Base-by-base conservation (phyloP, 139 green algal species). In the Penium margaritaceum region DNA sequence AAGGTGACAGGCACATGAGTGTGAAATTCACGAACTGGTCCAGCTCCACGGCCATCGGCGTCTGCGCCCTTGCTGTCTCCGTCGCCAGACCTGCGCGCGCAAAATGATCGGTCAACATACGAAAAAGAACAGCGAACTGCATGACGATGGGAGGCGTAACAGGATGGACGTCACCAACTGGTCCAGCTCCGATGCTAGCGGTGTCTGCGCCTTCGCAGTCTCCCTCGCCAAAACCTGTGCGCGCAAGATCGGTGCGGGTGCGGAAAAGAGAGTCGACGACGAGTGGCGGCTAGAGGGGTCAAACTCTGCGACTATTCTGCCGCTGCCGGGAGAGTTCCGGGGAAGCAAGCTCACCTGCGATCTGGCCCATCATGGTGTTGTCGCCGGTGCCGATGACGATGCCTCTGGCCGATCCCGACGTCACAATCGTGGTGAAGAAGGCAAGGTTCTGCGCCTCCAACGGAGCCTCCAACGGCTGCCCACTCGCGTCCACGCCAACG, bases 391-490 rank as follows among this genome's bases (percentile, higher is more conserved):
- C 58, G 44, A 81, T 74, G 58, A 81, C 78, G 39, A 79, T 69
- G 34, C 75, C 84, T 63, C n/a, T 58, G 43, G 36, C 78, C 9
- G 43, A 21, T 5, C 78, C 78, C 14, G 75, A 70, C 35, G 43
- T 76, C n/a, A 91, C 63, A 51, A 90, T 91, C 30, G 87, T 92
- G 5, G 83, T 86, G 74, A 86, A 90, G 85, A 91, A 91, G n/a
- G 77, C 63, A 15, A 91, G 77, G 83, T 91, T 91, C 46, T 71
- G 62, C n/a, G 87, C 83, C 76, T 91, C 87, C 43, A 81, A 57
- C 0, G 67, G 57, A 34, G 53, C 29, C 3, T 36, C 69, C n/a
- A 77, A 19, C n/a, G 44, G 66, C 55, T 73, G 81, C 6, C n/a
- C 67, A 5, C 55, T 24, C 21, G n/a, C 37, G 65, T 74, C 74